These are phyloP conservation scores for Theileria equi DNA, from an alignment of 169 alveolate species.

Conservation along the genomic window DNA sequence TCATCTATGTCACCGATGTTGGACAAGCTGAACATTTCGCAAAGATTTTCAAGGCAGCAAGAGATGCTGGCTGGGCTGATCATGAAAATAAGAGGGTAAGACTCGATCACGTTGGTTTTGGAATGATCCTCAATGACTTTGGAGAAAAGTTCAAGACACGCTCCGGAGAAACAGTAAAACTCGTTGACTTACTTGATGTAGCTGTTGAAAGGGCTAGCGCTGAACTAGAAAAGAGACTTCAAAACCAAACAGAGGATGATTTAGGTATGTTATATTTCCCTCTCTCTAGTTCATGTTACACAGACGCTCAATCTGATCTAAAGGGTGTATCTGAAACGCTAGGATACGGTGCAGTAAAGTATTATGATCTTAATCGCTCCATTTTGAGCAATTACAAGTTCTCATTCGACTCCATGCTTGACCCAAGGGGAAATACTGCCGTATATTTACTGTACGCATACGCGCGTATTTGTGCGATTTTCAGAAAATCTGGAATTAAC, in stretches of 20 bases:
- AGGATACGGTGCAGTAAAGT: slow-evolving; percentile 97
- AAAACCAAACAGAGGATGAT: slow-evolving; percentile 69
- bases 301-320: slow-evolving; percentile 26
- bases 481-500: slow-evolving; percentile 80
- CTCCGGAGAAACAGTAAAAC: slow-evolving; percentile 91
- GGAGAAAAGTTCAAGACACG: slow-evolving; percentile 96
- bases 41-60: slow-evolving; percentile 91
- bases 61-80: slow-evolving; percentile 82
- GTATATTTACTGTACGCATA: slow-evolving; percentile 92
- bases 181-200: slow-evolving; percentile 92
- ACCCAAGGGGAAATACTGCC: slow-evolving; percentile 97
- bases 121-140: slow-evolving; percentile 90
- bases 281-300: slow-evolving; percentile 4
- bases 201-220: slow-evolving; percentile 92
- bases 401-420: slow-evolving; percentile 96
- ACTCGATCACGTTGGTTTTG: slow-evolving; percentile 96
- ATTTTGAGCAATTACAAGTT: slow-evolving; percentile 92
- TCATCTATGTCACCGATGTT: slow-evolving; percentile 92
- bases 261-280: slow-evolving; percentile 13
- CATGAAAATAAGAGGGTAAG: slow-evolving; percentile 69
- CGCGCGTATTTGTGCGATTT: slow-evolving; percentile 92
- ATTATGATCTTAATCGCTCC: slow-evolving; percentile 95
- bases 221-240: slow-evolving; percentile 80
- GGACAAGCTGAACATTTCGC: slow-evolving; percentile 94
- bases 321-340: slow-evolving; percentile 71